Evolutionary conservation across 2,329 filamentous ascomycete genomes (phyloP), one percentile per base, ranked within the genome.

Genomic region (Fusarium sp.): DNA sequence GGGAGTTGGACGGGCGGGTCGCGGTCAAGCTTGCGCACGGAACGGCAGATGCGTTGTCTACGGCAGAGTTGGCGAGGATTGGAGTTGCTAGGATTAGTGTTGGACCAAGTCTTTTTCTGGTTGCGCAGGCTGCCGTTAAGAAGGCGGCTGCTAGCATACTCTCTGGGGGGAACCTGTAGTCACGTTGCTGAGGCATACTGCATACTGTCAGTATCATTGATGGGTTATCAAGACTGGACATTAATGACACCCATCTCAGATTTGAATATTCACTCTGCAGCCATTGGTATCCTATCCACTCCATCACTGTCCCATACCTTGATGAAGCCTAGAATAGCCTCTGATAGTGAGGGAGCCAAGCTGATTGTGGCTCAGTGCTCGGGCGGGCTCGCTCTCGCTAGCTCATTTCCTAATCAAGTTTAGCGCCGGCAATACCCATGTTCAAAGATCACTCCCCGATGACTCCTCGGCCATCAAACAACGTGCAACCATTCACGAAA

Each of bases 31-130:
- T 86, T 69, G 81, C 66, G 53, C 72, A 81, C 33, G 76, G 74
- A 12, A 75, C 79, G 17, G 71, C 79, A 3, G 83, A 80, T 16
- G 82, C 81, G 0, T 75, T 89, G 69, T 84, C 83, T 5, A 83
- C 85, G 2, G 75, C 77, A 38, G 83, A 87, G 67, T 73, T 89
- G 73, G 83, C 79, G 5, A 75, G 83, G 46, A 79, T 90, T 58
- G 88, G 88, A 0, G 87, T 90, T 40, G 86, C 87, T 8, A 85
- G 88, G 70, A 84, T 90, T 70, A 90, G 87, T 77, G 79, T 90
- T 67, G 89, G 88, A 0, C 87, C 88, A 0, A 82, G 81, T 27
- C 66, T 89, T 66, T 87, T 83, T 73, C 69, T 78, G 2, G 76
- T 81, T 49, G 86, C 84, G 2, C 84, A 85, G 78, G 76, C 77